Evolutionary conservation across 768 basidiomycete genomes (phyloP), one percentile per base, ranked within the genome.

Genomic region (Tricholoma sp.): DNA sequence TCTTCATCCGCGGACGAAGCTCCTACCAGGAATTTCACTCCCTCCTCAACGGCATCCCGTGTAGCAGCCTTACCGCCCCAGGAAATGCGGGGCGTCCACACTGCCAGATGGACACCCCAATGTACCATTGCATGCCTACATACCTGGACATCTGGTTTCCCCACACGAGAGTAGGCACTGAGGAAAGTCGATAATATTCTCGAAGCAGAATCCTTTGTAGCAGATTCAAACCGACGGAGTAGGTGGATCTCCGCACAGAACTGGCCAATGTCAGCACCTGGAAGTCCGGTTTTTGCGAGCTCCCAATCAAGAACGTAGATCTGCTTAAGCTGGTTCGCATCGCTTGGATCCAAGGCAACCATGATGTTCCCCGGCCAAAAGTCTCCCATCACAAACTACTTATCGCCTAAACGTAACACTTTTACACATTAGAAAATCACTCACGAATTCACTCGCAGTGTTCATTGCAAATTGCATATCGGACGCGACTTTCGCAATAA

Each of bases 331-430:
- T 60, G 55, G 11, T 71, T 72, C 1, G 68, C 63, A 6, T 63
- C 63, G 49, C 24, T 24, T 24, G 24, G 24, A 24, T 67, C 67
- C 10, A 76, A 63, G 10, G 61, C 66, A n/a, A 86, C 61, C 58
- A 86, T 71, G 47, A 88, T 59, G 62, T 89, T 88, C 0, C 86
- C 87, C 1, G 87, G 80, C 86, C 87, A 89, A 61, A 88, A 84
- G 65, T 89, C 88, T 0, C 88, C 87, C 81, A 82, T 82, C n/a
- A 77, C 75, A 49, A 79, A 72, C 78, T 41, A 56, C 70, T 48
- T 10, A 69, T 62, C 9, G 18, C 33, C 44, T 12, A 10, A 44
- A 24, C 44, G 33, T 11, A 15, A 48, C 3, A 32, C 41, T n/a
- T 29, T 5, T 13, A 32, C 1, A n/a, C 4, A 3, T 13, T 4